Conservation (phyloP, 129 eudicot species). For the Heracleum sosnowskyi region DNA sequence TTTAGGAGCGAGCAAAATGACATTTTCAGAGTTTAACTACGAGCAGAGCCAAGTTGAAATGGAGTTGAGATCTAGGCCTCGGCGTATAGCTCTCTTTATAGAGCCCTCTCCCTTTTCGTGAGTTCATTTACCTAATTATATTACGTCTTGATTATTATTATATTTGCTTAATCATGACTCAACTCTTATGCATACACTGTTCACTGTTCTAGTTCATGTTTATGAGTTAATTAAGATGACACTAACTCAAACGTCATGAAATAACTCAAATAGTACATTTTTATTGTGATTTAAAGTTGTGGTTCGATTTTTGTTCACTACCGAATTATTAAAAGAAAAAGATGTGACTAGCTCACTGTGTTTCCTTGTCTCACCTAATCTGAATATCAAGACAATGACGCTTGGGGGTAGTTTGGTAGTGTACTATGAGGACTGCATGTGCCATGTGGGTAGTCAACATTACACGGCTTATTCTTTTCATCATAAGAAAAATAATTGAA, state of each 20-base stretch:
- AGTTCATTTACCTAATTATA: slow-evolving; percentile 17
- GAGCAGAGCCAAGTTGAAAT: slow-evolving; percentile 49
- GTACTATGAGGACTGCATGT: neutral
- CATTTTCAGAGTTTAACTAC: slow-evolving; percentile 27
- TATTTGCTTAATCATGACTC: neutral
- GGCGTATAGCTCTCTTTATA: slow-evolving; percentile 91
- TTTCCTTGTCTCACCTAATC: neutral
- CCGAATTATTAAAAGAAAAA: too few species aligned
- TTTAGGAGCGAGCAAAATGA: slow-evolving; percentile 28
- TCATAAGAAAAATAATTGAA: too few species aligned
- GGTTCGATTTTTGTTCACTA: too few species aligned
- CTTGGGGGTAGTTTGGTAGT: neutral
- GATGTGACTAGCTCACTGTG: neutral
- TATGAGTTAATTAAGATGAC: neutral
- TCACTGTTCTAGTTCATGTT: neutral
- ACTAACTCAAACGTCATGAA: too few species aligned
- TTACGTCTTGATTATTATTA: too few species aligned
- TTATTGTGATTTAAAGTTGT: too few species aligned
- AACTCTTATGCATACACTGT: too few species aligned
- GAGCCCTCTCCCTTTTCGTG: slow-evolving; percentile 99
- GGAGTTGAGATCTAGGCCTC: slow-evolving; percentile 48
- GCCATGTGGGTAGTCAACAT: too few species aligned
- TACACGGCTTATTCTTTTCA: neutral
- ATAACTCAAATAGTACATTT: too few species aligned
- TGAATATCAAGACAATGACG: neutral